Conservation (phyloP, 495 filamentous ascomycete species). For the Tuber magnatum region DNA sequence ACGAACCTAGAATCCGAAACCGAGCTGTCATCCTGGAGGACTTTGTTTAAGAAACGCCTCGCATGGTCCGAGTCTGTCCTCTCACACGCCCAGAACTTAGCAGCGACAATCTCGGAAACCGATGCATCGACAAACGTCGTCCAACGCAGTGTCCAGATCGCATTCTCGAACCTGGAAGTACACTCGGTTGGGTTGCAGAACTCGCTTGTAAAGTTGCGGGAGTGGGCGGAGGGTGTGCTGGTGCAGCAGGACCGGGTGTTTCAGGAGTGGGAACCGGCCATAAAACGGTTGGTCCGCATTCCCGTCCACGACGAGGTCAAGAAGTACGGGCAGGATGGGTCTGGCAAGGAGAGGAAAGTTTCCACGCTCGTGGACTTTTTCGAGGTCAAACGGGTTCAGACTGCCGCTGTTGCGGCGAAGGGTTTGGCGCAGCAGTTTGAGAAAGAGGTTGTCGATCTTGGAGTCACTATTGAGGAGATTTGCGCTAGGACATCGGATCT, state of each 20-base stretch:
- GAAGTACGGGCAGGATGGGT: conserved; percentile 45
- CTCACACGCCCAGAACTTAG: conserved; percentile 25
- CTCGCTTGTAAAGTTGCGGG: conserved; percentile 54
- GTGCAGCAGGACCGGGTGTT: conserved; percentile 55
- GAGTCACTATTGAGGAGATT: conserved; percentile 50
- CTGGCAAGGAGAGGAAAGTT: conserved; percentile 37
- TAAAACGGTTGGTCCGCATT: conserved; percentile 51
- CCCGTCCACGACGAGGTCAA: conserved; percentile 55
- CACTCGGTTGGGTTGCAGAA: conserved; percentile 57
- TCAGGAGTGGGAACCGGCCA: conserved; percentile 52
- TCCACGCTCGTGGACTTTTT: conserved; percentile 56
- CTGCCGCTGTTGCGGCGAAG: conserved; percentile 49
- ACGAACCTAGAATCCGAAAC: conserved; percentile 35
- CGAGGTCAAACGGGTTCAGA: conserved; percentile 51
- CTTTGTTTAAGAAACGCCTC: conserved; percentile 40
- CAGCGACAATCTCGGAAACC: conserved; percentile 45
- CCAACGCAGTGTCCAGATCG: conserved; percentile 55
- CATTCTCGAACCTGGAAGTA: conserved; percentile 61
- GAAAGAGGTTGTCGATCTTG: conserved; percentile 50
- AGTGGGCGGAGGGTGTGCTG: conserved; percentile 55
- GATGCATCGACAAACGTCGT: conserved; percentile 54
- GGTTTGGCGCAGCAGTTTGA: conserved; percentile 50
- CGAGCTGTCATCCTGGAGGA: conserved; percentile 35
- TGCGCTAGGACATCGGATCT: conserved; percentile 51
- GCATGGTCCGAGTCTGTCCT: conserved; percentile 38